Conservation (phyloP, 805 yeast genomes). For the Zygotorulaspora florentina region DNA sequence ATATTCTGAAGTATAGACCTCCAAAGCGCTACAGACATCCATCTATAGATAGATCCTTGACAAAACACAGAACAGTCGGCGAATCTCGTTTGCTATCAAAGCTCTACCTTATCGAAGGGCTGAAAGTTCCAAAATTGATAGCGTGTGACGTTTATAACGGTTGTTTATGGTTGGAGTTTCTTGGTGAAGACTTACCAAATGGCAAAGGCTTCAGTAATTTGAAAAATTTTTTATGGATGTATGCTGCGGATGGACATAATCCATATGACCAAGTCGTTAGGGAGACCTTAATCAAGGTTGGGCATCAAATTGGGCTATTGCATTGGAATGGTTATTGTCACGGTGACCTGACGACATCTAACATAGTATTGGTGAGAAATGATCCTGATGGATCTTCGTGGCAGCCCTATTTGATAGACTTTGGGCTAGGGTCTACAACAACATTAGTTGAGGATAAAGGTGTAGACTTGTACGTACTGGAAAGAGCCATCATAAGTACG, state of each 20-base stretch:
- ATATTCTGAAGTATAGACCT: slow-evolving; percentile 81
- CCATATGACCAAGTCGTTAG: slow-evolving; percentile 40
- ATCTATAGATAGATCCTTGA: slow-evolving; percentile 66
- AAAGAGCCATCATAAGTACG: slow-evolving; percentile 85
- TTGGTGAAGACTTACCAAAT: slow-evolving; percentile 54
- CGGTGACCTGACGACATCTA: slow-evolving; percentile 92
- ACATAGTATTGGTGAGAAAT: slow-evolving; percentile 53
- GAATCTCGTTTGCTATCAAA: slow-evolving; percentile 76
- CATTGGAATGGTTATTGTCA: slow-evolving; percentile 80
- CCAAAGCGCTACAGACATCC: slow-evolving; percentile 89
- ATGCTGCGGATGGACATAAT: slow-evolving; percentile 35
- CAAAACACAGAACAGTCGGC: slow-evolving; percentile 74
- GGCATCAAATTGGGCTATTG: slow-evolving; percentile 61
- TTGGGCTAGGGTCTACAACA: slow-evolving; percentile 81
- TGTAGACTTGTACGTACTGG: slow-evolving; percentile 92
- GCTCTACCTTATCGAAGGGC: slow-evolving; percentile 42
- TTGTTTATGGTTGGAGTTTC: slow-evolving; percentile 79
- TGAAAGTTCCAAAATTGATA: slow-evolving; percentile 69
- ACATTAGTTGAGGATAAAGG: slow-evolving; percentile 86
- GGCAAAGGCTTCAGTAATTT: slow-evolving; percentile 53
- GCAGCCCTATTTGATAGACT: slow-evolving; percentile 73
- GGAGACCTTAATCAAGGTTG: slow-evolving; percentile 50
- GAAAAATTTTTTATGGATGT: slow-evolving; percentile 69
- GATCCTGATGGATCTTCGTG: slow-evolving; percentile 16
- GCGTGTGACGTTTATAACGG: slow-evolving; percentile 77